Evolutionary conservation across 352 stramenopile species (phyloP), one percentile per base, ranked within the genome.

Genomic region (Globisporangium alternatum): DNA sequence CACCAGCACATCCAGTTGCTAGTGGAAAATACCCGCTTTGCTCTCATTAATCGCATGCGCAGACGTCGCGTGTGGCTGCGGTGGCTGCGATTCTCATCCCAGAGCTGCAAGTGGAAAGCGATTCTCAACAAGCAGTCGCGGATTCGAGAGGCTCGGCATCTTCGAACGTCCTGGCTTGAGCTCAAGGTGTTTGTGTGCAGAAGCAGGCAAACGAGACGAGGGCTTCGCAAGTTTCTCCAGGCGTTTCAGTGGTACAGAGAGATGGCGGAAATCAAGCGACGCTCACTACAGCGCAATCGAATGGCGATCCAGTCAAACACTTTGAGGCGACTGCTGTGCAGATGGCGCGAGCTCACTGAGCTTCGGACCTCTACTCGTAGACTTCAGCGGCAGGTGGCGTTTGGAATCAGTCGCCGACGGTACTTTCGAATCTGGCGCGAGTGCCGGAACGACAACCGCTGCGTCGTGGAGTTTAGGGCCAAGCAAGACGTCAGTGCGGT

Each of bases 31-130:
- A 3, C 33, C 10, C 51, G 28, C n/a, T 37, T 35, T 12, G 37
- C 51, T 12, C 62, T 83, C 31, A n/a, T 78, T 15, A 69, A 55
- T 43, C 55, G 51, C 22, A 62, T 80, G 30, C 66, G 56, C n/a
- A 64, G 64, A 33, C 57, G 63, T 28, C 67, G 67, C 31, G 49
- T 73, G 51, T 83, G 72, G 75, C 31, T 52, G 4, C 67, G 70
- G 15, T 83, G 72, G 75, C 21, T 48, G 13, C 30, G 39, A 15
- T 80, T 77, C 5, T 31, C 51, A 15, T 1, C 31, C 13, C 48
- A 28, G 17, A 43, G 43, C 3, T 2, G 22, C 1, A 13, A 48
- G 19, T 25, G n/a, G 21, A 44, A 35, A 19, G 17, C 8, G 2
- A n/a, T 69, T 1, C 17, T 47, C 19, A 21, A n/a, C 5, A 39